These are phyloP conservation scores for Sporothrix schenckii DNA, from an alignment of 2,329 filamentous ascomycete genomes.

Conservation along the genomic window DNA sequence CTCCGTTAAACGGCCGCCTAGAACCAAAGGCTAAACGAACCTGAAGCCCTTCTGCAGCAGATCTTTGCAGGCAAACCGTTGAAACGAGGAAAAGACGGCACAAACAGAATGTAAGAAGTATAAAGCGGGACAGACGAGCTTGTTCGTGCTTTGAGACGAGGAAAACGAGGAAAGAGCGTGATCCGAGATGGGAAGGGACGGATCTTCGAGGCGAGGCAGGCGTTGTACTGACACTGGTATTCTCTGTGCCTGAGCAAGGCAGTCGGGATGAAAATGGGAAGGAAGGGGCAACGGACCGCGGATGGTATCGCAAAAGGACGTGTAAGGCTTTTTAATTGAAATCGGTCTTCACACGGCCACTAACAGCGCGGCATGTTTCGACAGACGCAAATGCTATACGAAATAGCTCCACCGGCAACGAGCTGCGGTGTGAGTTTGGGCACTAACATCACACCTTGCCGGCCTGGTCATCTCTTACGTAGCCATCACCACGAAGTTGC, in stretches of 20 bases:
- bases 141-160: conserved; percentile 11
- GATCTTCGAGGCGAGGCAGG: background rate
- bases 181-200: conserved; percentile 5
- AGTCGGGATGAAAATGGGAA: background rate
- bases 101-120: background rate
- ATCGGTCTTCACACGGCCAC: background rate
- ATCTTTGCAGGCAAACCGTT: conserved; percentile 20
- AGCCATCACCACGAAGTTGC: conserved; percentile 13
- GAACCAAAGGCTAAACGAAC: conserved; percentile 28
- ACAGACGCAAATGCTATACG: background rate
- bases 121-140: conserved; percentile 13
- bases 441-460: conserved; percentile 10
- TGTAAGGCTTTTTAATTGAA: conserved; percentile 7
- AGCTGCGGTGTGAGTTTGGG: background rate
- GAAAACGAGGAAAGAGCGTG: background rate
- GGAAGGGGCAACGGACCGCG: background rate
- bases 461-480: conserved; percentile 1
- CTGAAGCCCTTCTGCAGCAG: conserved; percentile 27
- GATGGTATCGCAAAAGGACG: background rate
- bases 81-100: background rate
- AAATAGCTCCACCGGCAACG: background rate
- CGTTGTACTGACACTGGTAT: background rate
- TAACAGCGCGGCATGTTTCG: background rate
- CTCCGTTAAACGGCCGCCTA: conserved; percentile 29
- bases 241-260: background rate